Evolutionary conservation across 768 basidiomycete species (phyloP).

Genomic region (Goffeauzyma gilvescens): DNA sequence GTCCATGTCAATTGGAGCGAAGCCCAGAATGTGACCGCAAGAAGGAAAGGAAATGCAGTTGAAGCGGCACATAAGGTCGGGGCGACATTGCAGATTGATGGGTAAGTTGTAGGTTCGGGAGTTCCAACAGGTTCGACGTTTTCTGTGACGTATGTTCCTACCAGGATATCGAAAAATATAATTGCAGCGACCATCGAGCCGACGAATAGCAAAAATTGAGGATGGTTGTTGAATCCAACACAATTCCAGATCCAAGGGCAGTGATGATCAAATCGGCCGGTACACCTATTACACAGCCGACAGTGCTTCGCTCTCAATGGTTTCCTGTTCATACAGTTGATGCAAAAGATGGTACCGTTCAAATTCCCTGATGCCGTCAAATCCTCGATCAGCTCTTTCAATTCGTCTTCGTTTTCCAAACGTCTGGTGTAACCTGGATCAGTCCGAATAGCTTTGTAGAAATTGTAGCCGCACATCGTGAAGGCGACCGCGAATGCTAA

Average conservation of each 20-base stretch:
- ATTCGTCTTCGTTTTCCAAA: constrained; percentile 60
- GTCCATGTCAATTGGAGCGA: constrained; percentile 95
- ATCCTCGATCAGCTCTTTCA: constrained; percentile 80
- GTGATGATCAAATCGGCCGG: constrained; percentile 83
- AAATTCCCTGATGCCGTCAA: constrained; percentile 68
- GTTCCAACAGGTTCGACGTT: not conserved
- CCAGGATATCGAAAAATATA: constrained; percentile 59
- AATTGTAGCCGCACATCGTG: constrained; percentile 64
- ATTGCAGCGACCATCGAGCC: constrained; percentile 66
- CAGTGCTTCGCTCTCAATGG: constrained; percentile 91
- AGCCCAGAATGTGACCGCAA: constrained; percentile 64
- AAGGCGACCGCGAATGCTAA: constrained; percentile 53
- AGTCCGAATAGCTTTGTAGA: constrained; percentile 70
- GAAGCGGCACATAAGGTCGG: constrained; percentile 50
- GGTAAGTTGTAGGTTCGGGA: constrained; percentile 30
- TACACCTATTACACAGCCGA: constrained; percentile 71
- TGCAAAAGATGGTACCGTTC: constrained; percentile 92
- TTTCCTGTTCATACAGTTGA: constrained; percentile 81
- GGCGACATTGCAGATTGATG: constrained; percentile 50
- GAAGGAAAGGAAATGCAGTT: constrained; percentile 58
- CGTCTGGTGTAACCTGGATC: constrained; percentile 78
- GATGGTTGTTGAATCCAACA: constrained; percentile 80
- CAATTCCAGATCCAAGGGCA: constrained; percentile 99
- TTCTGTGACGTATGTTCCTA: constrained; percentile 50
- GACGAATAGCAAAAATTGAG: constrained; percentile 90